Base-by-base conservation (phyloP, 352 stramenopile genomes). In the Pythium graminicola region DNA sequence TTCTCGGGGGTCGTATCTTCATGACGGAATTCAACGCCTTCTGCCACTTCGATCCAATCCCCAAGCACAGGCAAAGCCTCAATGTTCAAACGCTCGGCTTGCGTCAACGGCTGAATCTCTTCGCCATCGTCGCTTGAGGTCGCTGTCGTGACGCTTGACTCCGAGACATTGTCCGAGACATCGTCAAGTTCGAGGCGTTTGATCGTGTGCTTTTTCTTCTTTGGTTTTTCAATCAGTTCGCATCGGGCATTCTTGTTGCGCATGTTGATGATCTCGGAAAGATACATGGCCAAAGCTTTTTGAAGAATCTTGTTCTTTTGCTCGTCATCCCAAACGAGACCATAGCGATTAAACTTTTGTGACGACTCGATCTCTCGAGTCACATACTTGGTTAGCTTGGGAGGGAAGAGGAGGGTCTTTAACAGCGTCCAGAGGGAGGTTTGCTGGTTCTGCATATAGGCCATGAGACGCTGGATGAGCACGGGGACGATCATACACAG, bases 401-500 rank as follows among this genome's bases (percentile, higher is more conserved):
- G 7, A 11, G 33, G 47, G 19, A 48, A 53, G 6, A 63, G 24
- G 2, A 50, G 17, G n/a, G 20, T 11, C 22, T 24, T 20, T 33
- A 62, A 23, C 17, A 62, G 19, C 39, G 55, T 28, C 36, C 40
- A 52, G 22, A 63, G 24, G 16, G 55, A 63, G 2, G 36, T 46
- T 8, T 45, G 56, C 48, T 40, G 50, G 48, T 27, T 40, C 17
- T 57, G 39, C 10, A 57, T 28, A 14, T 36, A 35, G 0, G 73
- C 57, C 29, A 85, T 70, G 20, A 62, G 63, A n/a, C 87, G 64
- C 52, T 81, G 73, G 49, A 81, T 72, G 40, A 82, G 51, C 32
- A 80, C 42, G 22, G 75, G 75, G 39, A 86, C 69, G 23, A 72
- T 35, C 66, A 86, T 72, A 57, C 75, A 86, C 36, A 82, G 50